Evolutionary conservation across 1,284 basidiomycete species (phyloP).

Genomic region (Ceratobasidium sp.): DNA sequence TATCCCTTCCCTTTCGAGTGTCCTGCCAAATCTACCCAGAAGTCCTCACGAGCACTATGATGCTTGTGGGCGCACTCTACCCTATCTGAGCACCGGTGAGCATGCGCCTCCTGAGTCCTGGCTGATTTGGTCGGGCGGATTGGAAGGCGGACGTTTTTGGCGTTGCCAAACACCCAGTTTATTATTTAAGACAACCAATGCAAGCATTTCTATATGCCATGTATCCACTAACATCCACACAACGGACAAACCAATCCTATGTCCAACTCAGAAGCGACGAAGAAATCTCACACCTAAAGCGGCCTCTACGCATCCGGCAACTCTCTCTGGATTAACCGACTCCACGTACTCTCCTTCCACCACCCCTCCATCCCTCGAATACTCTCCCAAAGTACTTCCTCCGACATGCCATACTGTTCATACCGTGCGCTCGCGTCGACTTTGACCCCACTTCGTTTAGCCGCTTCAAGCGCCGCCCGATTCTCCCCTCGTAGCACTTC

Average conservation of each 20-base stretch:
- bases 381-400: constrained; percentile 82
- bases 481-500: constrained; percentile 75
- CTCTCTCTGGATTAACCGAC: constrained; percentile 83
- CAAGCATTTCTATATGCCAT: not conserved
- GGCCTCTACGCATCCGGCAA: constrained; percentile 77
- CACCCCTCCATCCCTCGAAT: constrained; percentile 85
- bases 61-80: no score
- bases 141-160: no score
- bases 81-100: no score
- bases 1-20: no score
- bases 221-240: not conserved
- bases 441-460: constrained; percentile 69
- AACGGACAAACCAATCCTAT: not conserved
- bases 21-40: no score
- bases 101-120: no score
- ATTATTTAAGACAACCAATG: no score
- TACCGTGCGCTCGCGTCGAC: constrained; percentile 63
- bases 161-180: no score
- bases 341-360: constrained; percentile 95
- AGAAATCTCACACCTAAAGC: not conserved
- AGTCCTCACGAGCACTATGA: no score
- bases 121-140: no score
- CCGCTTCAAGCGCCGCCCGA: constrained; percentile 83
- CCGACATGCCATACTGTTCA: constrained; percentile 86
- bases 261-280: not conserved